Percentiles rank a stretch among this genome's conserved stretches.
Evolutionary conservation across 345 rosid species (phyloP).

Genomic region (Xanthoceras sorbifolium): DNA sequence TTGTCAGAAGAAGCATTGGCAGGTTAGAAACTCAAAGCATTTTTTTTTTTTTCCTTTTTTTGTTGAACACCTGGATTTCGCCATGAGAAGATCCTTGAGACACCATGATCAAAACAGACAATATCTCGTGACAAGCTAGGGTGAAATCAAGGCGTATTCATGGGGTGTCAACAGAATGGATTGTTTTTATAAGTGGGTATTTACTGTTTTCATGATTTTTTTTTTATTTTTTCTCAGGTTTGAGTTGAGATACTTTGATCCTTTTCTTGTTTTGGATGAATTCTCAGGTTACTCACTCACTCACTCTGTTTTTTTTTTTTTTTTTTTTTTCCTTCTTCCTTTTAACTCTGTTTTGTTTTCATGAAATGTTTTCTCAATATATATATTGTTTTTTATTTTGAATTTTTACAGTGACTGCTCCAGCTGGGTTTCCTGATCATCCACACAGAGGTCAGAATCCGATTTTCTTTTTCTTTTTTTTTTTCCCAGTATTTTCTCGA

Average conservation of each 20-base stretch:
- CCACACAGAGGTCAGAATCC: slow-evolving; percentile 93
- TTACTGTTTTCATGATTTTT: slow-evolving; percentile 10
- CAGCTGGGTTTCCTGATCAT: slow-evolving; percentile 94
- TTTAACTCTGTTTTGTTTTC: neutral
- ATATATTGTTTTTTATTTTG: slow-evolving; percentile 6
- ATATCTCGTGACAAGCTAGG: no score
- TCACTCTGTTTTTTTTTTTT: neutral
- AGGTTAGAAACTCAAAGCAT: slow-evolving; percentile 39
- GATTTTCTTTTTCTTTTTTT: no score
- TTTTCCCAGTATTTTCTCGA: slow-evolving; percentile 1
- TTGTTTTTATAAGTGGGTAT: slow-evolving; percentile 23
- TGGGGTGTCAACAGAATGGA: no score
- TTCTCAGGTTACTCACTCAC: slow-evolving; percentile 64
- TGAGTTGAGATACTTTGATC: slow-evolving; percentile 84
- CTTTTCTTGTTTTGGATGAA: slow-evolving; percentile 82
- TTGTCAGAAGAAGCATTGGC: slow-evolving; percentile 93
- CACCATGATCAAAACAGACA: no score
- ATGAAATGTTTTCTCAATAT: neutral
- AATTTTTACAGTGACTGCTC: slow-evolving; percentile 62
- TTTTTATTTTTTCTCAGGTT: no score
- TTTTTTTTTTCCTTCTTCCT: neutral
- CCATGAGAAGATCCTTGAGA: no score
- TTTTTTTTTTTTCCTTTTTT: neutral
- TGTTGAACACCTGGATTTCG: no score
- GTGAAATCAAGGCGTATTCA: no score